Evolutionary conservation across 495 filamentous ascomycete genomes (phyloP), one percentile per base, ranked within the genome.

Genomic region (Penicillium daleae): DNA sequence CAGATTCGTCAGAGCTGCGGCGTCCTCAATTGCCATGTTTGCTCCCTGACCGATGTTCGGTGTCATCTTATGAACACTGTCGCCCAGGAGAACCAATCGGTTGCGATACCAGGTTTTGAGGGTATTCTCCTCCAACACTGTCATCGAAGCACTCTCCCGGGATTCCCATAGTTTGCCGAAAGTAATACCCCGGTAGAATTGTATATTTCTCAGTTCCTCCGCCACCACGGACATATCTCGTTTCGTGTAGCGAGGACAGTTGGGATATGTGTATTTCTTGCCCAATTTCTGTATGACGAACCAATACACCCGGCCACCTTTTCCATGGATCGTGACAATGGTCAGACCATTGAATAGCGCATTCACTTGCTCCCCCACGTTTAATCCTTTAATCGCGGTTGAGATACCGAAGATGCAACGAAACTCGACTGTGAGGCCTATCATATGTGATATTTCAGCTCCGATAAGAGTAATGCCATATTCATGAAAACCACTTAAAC

Each of bases 341-440:
- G 21, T 49, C 21, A 24, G 13, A 2, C 44, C 44, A 49, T 53
- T 8, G 12, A 29, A 32, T 17, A 31, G 6, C 3, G 26, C 22
- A 33, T 33, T 53, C 2, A 53, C 24, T 49, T 49, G 50, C 26
- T 31, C 17, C 33, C 50, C 50, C 9, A 19, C 31, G 6, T 33
- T 4, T 10, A 70, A 9, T 0, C 65, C 65, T 0, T 63, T 55
- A 0, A 53, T 56, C 6, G 33, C 27, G 1, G 49, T 50, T 7
- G 69, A 69, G 22, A 71, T 69, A 7, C 65, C 65, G 48, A 71
- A 71, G 0, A 71, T 39, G 59, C 68, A 67, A 4, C 17, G 39
- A 22, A 67, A 73, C 31, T 65, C 63, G 0, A 55, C 58, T 40
- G n/a, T 50, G 52, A 73, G 60, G 9, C 9, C 71, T 73, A 15